These are phyloP conservation scores for Penicillium sp. DNA, from an alignment of 2,329 filamentous ascomycete genomes.

Conservation along the genomic window DNA sequence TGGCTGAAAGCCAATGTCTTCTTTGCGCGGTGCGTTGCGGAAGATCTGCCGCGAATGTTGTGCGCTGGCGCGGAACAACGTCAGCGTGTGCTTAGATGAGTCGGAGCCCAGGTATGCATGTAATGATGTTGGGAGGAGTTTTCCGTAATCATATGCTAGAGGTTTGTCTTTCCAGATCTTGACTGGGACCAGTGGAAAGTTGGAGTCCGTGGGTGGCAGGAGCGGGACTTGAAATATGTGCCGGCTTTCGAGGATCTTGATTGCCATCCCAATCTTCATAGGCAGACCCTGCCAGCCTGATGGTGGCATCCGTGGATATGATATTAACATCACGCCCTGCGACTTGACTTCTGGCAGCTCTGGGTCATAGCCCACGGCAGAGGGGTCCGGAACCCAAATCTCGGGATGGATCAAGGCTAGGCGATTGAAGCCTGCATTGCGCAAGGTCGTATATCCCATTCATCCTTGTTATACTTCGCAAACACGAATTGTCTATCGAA, in stretches of 20 bases:
- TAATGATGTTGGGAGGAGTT: slow-evolving; percentile 50
- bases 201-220: slow-evolving; percentile 46
- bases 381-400: slow-evolving; percentile 58
- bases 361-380: slow-evolving; percentile 42
- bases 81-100: slow-evolving; percentile 37
- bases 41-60: slow-evolving; percentile 50
- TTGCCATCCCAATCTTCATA: slow-evolving; percentile 29
- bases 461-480: slow-evolving; percentile 57
- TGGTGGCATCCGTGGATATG: slow-evolving; percentile 39
- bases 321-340: slow-evolving; percentile 54
- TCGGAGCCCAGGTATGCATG: slow-evolving; percentile 45
- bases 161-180: slow-evolving; percentile 58
- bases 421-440: slow-evolving; percentile 52
- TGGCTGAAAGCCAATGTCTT: slow-evolving; percentile 53
- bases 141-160: slow-evolving; percentile 39
- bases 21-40: slow-evolving; percentile 54
- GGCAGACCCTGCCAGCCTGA: slow-evolving; percentile 12
- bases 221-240: slow-evolving; percentile 55
- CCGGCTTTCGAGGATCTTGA: slow-evolving; percentile 36
- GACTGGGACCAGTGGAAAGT: slow-evolving; percentile 50
- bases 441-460: slow-evolving; percentile 45
- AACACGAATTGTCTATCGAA: slow-evolving; percentile 83
- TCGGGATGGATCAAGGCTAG: slow-evolving; percentile 68
- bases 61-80: slow-evolving; percentile 55
- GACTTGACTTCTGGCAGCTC: slow-evolving; percentile 50